Percentiles rank a stretch among this genome's conserved stretches.
Evolutionary conservation across 1,139 yeast genomes (phyloP).

Genomic region (Saccharomyces hybrid): DNA sequence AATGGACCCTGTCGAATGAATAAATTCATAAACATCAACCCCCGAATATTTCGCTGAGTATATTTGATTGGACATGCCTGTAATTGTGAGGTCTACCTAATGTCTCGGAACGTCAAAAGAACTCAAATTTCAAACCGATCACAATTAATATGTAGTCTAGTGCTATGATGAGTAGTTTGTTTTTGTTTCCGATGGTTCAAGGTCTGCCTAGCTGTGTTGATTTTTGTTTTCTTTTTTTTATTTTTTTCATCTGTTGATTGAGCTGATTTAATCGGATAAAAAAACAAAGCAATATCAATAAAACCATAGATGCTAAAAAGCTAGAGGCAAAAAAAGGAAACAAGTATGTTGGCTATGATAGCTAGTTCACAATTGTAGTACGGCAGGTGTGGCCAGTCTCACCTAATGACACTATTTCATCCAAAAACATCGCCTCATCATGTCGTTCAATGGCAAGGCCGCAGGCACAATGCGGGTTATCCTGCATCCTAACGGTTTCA

Average conservation of each 20-base stretch:
- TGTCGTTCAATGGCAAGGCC: not conserved
- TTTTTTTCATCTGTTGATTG: not conserved
- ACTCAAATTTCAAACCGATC: not conserved
- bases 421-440: not conserved
- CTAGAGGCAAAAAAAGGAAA: not conserved
- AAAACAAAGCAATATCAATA: not conserved
- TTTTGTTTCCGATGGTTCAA: not conserved
- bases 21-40: constrained; percentile 84
- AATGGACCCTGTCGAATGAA: constrained; percentile 74
- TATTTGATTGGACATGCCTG: constrained; percentile 34
- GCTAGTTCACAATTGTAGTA: not conserved
- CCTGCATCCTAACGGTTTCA: too few relatives aligned
- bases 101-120: not conserved
- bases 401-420: too few relatives aligned
- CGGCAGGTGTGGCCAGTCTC: not conserved
- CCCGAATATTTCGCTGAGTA: constrained; percentile 78
- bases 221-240: not conserved
- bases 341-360: not conserved
- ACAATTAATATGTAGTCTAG: not conserved
- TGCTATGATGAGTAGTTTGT: not conserved
- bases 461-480: not conserved
- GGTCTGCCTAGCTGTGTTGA: not conserved
- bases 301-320: not conserved
- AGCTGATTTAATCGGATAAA: not conserved
- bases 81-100: not conserved